Evolutionary conservation across 1,284 basidiomycete genomes (phyloP).

Genomic region (Rhizopogon parksii): DNA sequence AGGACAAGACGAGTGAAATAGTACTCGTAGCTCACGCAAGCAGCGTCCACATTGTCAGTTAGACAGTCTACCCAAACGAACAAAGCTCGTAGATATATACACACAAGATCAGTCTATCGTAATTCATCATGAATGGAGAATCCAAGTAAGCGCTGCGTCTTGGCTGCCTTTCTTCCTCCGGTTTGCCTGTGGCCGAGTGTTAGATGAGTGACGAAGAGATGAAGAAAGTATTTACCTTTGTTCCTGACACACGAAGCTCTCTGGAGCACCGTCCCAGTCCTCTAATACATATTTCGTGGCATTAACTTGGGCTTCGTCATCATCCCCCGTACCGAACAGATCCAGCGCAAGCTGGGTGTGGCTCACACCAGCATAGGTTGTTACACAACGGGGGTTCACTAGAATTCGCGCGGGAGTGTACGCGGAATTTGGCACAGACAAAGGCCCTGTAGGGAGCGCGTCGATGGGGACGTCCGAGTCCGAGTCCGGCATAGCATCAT

Average conservation of each 20-base stretch:
- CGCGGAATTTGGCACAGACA: slow-evolving; percentile 80
- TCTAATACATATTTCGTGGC: slow-evolving; percentile 77
- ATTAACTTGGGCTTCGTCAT: slow-evolving; percentile 40
- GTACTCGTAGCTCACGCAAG: background rate
- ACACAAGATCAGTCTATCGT: slow-evolving; percentile 8
- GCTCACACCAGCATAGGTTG: slow-evolving; percentile 92
- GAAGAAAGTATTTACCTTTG: slow-evolving; percentile 51
- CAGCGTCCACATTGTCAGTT: background rate
- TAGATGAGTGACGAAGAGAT: slow-evolving; percentile 6
- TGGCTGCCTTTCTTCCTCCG: slow-evolving; percentile 84
- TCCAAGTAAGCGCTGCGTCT: slow-evolving; percentile 80
- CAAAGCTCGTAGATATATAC: background rate
- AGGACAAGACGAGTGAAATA: slow-evolving; percentile 27
- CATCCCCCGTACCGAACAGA: slow-evolving; percentile 73
- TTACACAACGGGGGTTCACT: slow-evolving; percentile 91
- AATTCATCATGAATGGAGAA: slow-evolving; percentile 80
- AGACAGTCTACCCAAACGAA: background rate
- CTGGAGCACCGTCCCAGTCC: slow-evolving; percentile 91
- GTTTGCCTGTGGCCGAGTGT: slow-evolving; percentile 50
- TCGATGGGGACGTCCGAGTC: slow-evolving; percentile 39
- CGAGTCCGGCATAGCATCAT: slow-evolving; percentile 72
- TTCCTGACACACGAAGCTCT: slow-evolving; percentile 95
- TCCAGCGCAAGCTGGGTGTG: slow-evolving; percentile 89
- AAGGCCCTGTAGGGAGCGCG: slow-evolving; percentile 32
- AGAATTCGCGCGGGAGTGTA: slow-evolving; percentile 85